A percentile compares a stretch with the other conserved stretches of the same genome.
phyloP scores from a whole-genome alignment of 306 rosid genomes.

The Trifolium pratense region DNA sequence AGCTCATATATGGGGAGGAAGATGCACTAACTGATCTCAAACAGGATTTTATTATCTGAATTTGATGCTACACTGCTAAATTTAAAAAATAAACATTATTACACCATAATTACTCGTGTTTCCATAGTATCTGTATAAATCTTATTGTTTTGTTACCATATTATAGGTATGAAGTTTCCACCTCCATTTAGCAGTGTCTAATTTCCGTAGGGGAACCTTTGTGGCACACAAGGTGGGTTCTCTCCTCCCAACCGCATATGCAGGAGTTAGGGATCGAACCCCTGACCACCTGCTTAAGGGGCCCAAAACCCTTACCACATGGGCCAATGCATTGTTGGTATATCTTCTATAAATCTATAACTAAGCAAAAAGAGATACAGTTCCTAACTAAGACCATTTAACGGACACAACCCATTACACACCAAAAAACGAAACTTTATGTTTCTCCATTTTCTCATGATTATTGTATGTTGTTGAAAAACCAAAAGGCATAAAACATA shows the following conservation, averaged over 20 bases:
- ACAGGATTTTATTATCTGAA: constrained; percentile 8
- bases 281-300: too few relatives aligned
- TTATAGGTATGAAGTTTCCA: too few relatives aligned
- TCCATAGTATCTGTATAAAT: background rate
- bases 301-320: too few relatives aligned
- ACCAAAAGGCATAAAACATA: background rate
- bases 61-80: background rate
- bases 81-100: background rate
- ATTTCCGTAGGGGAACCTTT: too few relatives aligned
- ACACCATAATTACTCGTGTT: background rate
- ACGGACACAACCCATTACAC: background rate
- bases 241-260: too few relatives aligned
- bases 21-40: background rate
- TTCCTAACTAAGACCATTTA: constrained; percentile 1
- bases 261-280: too few relatives aligned
- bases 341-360: background rate
- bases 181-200: too few relatives aligned
- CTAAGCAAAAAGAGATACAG: background rate
- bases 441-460: background rate
- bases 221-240: too few relatives aligned
- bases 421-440: background rate
- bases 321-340: too few relatives aligned
- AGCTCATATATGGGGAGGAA: constrained; percentile 5
- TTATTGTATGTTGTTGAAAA: background rate
- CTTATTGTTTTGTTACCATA: background rate